Evolutionary conservation across 2,329 filamentous ascomycete species (phyloP), one percentile per base, ranked within the genome.

Genomic region (Calonectria montana): DNA sequence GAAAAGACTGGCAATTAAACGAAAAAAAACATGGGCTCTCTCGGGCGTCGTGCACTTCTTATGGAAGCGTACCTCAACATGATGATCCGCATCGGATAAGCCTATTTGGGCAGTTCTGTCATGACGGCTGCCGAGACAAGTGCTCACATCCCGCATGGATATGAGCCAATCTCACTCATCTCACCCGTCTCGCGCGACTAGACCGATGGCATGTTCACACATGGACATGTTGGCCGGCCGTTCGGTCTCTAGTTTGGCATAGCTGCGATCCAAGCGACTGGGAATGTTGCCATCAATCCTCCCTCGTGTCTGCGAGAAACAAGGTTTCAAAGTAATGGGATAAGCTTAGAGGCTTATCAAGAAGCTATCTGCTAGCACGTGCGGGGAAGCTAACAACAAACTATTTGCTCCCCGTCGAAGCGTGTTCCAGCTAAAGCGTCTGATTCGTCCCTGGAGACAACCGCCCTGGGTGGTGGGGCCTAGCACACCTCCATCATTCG

Each of bases 171-270:
- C 64, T 68, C 70, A 63, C 43, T 39, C n/a, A 37, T 13, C 29
- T 31, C 9, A 9, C 43, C 45, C 41, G 39, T 13, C 29, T 61
- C 55, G 31, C 39, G 23, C 69, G 31, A 53, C 39, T 10, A 59
- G 67, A 23, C 29, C 45, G 64, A 29, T 18, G 16, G 41, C 29
- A 70, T 71, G 57, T 55, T 35, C 73, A 61, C 48, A 73, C 25
- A 13, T 39, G 69, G 67, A 53, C 43, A 45, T 71, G 25, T 59
- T 67, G 41, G 66, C 73, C 47, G 70, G 50, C 64, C 55, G 61
- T 53, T 76, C 73, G 73, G 74, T 76, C 69, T 73, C 72, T 72
- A 61, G 68, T 66, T 73, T 48, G 74, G 76, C 48, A 70, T 79
- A 73, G 74, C 13, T 13, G 43, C 63, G 57, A 12, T 27, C 71